These are phyloP conservation scores for Termitomyces sp. DNA, from an alignment of 768 basidiomycete genomes.

Conservation along the genomic window DNA sequence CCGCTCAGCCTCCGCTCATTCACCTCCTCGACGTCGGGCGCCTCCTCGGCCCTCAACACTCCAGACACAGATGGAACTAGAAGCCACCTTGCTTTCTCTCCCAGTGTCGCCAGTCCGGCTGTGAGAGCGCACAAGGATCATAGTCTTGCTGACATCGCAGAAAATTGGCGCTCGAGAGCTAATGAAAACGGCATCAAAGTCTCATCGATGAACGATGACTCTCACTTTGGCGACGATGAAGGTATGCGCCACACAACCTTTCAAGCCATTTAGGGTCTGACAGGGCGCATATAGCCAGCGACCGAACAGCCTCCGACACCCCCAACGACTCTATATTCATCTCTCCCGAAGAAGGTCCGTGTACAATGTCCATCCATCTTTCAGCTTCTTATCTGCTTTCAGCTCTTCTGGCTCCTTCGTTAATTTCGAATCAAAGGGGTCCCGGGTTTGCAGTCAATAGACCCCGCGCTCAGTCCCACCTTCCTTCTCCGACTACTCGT, in stretches of 20 bases:
- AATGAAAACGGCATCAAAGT: slow-evolving; percentile 72
- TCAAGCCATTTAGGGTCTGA: slow-evolving; percentile 17
- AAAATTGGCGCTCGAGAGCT: slow-evolving; percentile 71
- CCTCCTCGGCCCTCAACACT: slow-evolving; percentile 55
- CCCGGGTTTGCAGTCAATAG: slow-evolving; percentile 34
- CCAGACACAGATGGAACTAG: slow-evolving; percentile 45
- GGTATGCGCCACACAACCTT: slow-evolving; percentile 31
- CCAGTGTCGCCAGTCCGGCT: slow-evolving; percentile 32
- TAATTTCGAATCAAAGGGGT: slow-evolving; percentile 42
- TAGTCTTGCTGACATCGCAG: slow-evolving; percentile 57
- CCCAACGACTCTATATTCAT: slow-evolving; percentile 45
- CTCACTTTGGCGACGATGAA: slow-evolving; percentile 43
- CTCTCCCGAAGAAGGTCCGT: slow-evolving; percentile 48
- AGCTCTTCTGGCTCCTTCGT: slow-evolving; percentile 60
- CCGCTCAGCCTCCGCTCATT: slow-evolving; percentile 68
- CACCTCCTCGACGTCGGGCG: slow-evolving; percentile 49
- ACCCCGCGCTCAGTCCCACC: slow-evolving; percentile 58
- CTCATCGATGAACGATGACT: slow-evolving; percentile 46
- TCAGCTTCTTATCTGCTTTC: slow-evolving; percentile 16
- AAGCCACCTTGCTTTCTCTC: slow-evolving; percentile 43
- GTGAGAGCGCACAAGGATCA: slow-evolving; percentile 31
- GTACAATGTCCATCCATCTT: neutral
- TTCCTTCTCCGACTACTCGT: slow-evolving; percentile 32
- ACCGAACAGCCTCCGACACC: slow-evolving; percentile 44
- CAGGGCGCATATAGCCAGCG: slow-evolving; percentile 50